Percentiles rank a stretch among this genome's conserved stretches.
Evolutionary conservation across 352 stramenopile genomes (phyloP).

Genomic region (Phytopythium ostracodes): DNA sequence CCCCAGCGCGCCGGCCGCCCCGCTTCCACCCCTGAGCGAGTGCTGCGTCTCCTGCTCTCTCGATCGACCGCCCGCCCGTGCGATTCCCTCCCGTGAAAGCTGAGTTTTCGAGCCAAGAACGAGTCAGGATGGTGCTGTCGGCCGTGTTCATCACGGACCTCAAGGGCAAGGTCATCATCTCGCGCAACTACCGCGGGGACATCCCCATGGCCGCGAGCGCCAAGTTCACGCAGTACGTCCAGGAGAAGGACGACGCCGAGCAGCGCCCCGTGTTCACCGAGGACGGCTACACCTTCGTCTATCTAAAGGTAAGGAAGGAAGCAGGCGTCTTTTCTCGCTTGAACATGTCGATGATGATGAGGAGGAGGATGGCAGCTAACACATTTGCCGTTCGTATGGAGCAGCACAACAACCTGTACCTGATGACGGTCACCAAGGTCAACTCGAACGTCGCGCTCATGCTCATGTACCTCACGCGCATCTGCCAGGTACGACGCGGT

Average conservation of each 20-base stretch:
- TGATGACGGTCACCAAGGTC: slow-evolving; percentile 97
- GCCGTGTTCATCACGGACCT: slow-evolving; percentile 99
- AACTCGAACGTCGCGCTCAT: slow-evolving; percentile 98
- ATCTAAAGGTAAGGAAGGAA: slow-evolving; percentile 91
- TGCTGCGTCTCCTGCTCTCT: not conserved
- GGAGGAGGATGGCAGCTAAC: too few relatives aligned
- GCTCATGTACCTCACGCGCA: slow-evolving; percentile 92
- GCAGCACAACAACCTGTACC: slow-evolving; percentile 98
- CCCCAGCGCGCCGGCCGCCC: not conserved
- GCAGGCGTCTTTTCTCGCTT: not conserved
- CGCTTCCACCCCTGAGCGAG: not conserved
- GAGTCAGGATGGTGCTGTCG: slow-evolving; percentile 92
- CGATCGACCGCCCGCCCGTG: not conserved
- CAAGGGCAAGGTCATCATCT: slow-evolving; percentile 99
- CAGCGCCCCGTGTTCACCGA: slow-evolving; percentile 93
- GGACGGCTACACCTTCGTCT: slow-evolving; percentile 93
- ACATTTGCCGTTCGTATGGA: slow-evolving; percentile 1
- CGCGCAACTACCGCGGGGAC: slow-evolving; percentile 98
- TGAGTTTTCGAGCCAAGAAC: not conserved
- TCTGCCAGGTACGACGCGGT: slow-evolving; percentile 49
- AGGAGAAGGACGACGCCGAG: slow-evolving; percentile 94
- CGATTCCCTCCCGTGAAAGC: not conserved
- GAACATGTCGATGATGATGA: not conserved
- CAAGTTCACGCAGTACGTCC: slow-evolving; percentile 90
- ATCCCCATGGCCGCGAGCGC: slow-evolving; percentile 93